phyloP scores from a whole-genome alignment of 2,329 filamentous ascomycete genomes.

The Mollisia scopiformis region DNA sequence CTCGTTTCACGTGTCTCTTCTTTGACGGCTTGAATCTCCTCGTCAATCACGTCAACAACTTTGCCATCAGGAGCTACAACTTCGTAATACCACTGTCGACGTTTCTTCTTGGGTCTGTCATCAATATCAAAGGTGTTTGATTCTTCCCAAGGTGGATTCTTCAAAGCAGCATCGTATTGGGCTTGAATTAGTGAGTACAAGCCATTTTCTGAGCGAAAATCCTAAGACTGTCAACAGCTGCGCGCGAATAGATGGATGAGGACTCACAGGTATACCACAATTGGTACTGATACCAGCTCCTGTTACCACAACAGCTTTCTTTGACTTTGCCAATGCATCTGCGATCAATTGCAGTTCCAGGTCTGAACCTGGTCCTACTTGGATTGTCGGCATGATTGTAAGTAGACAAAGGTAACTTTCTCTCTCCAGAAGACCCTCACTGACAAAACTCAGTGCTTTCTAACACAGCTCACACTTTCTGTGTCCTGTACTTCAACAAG shows the following conservation, averaged over 20 bases:
- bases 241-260: not conserved
- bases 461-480: too few relatives aligned
- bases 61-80: slow-evolving; percentile 34
- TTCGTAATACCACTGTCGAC: slow-evolving; percentile 35
- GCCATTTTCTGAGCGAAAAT: slow-evolving; percentile 73
- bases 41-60: slow-evolving; percentile 31
- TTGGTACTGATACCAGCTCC: slow-evolving; percentile 77
- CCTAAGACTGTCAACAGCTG: slow-evolving; percentile 46
- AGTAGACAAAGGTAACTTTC: not conserved
- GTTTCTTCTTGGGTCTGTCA: slow-evolving; percentile 37
- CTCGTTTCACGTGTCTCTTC: slow-evolving; percentile 13
- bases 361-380: slow-evolving; percentile 30
- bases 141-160: slow-evolving; percentile 40
- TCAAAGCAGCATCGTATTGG: slow-evolving; percentile 59
- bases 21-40: slow-evolving; percentile 8
- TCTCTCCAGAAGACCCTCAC: not conserved
- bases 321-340: slow-evolving; percentile 63
- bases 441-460: not conserved
- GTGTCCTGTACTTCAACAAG: not conserved
- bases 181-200: slow-evolving; percentile 73
- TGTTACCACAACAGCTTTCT: slow-evolving; percentile 72
- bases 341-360: slow-evolving; percentile 63
- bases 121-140: slow-evolving; percentile 37
- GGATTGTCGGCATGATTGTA: slow-evolving; percentile 35
- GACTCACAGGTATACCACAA: slow-evolving; percentile 71